Base-by-base conservation (phyloP, 176 grass and related monocot genomes). In the Phoenix roebelenii region DNA sequence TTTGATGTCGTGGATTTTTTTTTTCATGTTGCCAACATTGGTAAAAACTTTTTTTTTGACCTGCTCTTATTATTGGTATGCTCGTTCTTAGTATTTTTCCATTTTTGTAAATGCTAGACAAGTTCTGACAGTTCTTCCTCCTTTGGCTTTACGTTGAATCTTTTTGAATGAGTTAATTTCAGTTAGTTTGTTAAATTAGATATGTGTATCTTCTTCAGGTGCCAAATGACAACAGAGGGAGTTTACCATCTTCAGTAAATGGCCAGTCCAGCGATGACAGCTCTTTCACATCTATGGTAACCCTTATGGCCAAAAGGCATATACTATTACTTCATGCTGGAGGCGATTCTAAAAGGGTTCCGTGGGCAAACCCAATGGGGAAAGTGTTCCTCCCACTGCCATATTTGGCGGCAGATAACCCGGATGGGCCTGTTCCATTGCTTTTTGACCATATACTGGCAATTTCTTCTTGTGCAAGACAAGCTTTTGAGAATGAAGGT, bases 361-460 rank as follows among this genome's bases (percentile, higher is more conserved):
- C 92, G 1, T 96, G 92, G 92, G 91, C 92, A 15, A 96, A 96
- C 26, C 86, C 86, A 56, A 90, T 88, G 92, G 92, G 92, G 3
- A 96, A 96, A 71, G 86, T 75, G 3, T 96, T 90, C 64, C 79
- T 96, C 25, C 91, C 91, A 15, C 72, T 96, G 18, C 91, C 86
- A 18, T 96, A 84, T 71, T 50, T 96, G 60, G 77, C 83, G 1
- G 74, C 65, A 26, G 91, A 96, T 66, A 81, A 80, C 48, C 91
- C 91, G 0, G 91, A 96, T 23, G 91, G 72, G 1, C 83, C 91
- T 17, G 78, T 90, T 50, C 91, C 83, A 9, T 75, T 96, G 65
- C 86, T 96, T 55, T 90, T 96, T 26, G 86, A 96, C 50, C 91
- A 96, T 66, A 96, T 96, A 52, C 80, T 87, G 26, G 83, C 80